Evolutionary conservation across 257 asterid species (phyloP).

Genomic region (Thymus mandschuricus): DNA sequence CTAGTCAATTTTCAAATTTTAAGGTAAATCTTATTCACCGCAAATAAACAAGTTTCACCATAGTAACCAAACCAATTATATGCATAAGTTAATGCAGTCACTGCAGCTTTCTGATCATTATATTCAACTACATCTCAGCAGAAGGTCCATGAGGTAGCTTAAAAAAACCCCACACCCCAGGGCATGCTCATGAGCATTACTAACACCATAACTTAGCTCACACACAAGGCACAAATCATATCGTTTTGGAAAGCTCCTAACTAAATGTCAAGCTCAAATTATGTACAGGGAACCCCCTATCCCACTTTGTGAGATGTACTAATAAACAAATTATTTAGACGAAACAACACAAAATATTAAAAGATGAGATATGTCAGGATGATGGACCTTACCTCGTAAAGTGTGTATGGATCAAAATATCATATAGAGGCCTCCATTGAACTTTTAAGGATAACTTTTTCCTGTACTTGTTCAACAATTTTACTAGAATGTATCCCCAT

Average conservation of each 20-base stretch:
- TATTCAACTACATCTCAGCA: conserved; percentile 17
- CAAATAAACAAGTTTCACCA: conserved; percentile 6
- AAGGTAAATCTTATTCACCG: neutral
- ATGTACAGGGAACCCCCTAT: neutral
- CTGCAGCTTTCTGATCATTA: conserved; percentile 22
- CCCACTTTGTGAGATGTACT: conserved; percentile 1
- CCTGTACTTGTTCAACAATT: conserved; percentile 77
- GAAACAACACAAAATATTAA: conserved; percentile 25
- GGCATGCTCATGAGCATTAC: neutral
- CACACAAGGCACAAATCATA: conserved; percentile 12
- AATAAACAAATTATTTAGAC: conserved; percentile 16
- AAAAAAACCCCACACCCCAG: conserved; percentile 5
- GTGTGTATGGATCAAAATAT: conserved; percentile 78
- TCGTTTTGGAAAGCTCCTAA: conserved; percentile 22
- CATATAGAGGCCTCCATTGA: conserved; percentile 90
- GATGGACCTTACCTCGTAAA: conserved; percentile 69
- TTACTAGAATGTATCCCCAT: conserved; percentile 94
- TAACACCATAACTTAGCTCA: conserved; percentile 21
- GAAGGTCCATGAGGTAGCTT: conserved; percentile 11
- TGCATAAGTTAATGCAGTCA: neutral
- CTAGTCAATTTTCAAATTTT: conserved; percentile 23
- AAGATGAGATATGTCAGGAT: conserved; percentile 14
- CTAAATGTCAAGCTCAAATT: conserved; percentile 12
- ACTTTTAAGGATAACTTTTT: conserved; percentile 72
- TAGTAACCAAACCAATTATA: conserved; percentile 12